These are phyloP conservation scores for Colletotrichum sp. DNA, from an alignment of 2,329 filamentous ascomycete species.

Conservation along the genomic window DNA sequence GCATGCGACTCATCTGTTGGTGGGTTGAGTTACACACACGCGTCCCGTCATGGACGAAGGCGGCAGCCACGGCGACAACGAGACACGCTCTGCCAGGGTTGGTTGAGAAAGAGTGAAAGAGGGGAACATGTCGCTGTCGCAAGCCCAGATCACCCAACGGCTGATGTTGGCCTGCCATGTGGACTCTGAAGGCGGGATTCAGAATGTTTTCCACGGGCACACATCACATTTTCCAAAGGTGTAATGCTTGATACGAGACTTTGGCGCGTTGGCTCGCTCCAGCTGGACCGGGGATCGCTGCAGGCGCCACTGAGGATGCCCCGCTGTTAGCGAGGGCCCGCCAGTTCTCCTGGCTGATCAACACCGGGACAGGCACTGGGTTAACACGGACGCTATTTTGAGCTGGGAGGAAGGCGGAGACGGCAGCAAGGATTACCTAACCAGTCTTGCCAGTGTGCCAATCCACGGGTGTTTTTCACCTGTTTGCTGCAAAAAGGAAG, in stretches of 20 bases:
- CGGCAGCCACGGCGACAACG: background rate
- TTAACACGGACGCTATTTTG: conserved; percentile 6
- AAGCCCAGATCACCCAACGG: background rate
- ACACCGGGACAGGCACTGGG: background rate
- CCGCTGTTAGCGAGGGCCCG: conserved; percentile 6
- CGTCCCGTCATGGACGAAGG: background rate
- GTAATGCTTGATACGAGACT: conserved; percentile 4
- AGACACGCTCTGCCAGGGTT: background rate
- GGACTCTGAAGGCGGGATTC: background rate
- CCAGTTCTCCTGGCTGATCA: background rate
- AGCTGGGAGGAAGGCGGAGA: background rate
- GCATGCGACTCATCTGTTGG: background rate
- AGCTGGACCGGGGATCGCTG: conserved; percentile 9
- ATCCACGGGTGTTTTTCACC: background rate
- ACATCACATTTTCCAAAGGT: background rate
- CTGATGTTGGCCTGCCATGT: background rate
- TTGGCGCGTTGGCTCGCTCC: background rate
- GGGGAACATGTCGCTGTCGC: background rate
- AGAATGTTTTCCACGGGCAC: background rate
- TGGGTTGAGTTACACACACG: background rate
- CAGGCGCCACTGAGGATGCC: background rate
- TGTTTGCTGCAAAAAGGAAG: background rate
- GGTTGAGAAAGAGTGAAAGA: background rate
- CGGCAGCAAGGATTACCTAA: background rate
- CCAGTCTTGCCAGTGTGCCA: background rate